Conservation (phyloP, 257 asterid genomes). For the Ballota nigra region DNA sequence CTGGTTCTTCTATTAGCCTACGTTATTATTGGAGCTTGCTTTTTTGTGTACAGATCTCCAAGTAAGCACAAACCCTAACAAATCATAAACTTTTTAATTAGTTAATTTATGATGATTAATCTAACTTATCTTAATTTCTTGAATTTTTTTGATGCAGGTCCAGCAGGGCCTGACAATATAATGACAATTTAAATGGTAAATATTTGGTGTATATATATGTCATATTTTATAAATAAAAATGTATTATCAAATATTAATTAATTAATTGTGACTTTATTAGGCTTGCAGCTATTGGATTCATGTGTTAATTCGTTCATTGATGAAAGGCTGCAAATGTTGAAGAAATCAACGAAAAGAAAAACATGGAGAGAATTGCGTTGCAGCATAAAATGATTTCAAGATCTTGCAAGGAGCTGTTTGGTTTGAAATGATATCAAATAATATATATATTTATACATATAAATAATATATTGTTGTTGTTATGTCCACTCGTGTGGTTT, state of each 20-base stretch:
- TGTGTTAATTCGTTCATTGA: conserved; percentile 20
- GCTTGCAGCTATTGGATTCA: conserved; percentile 19
- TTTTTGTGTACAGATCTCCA: conserved; percentile 52
- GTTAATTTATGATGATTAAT: background rate
- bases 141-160: conserved; percentile 10
- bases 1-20: conserved; percentile 73
- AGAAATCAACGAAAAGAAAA: background rate
- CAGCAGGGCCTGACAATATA: conserved; percentile 14
- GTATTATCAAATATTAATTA: background rate
- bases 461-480: background rate
- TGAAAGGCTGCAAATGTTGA: conserved; percentile 13
- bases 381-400: background rate
- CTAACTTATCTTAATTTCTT: background rate
- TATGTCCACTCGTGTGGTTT: background rate
- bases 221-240: background rate
- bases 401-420: background rate
- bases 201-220: background rate
- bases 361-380: background rate
- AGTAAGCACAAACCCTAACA: conserved; percentile 34
- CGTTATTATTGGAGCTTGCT: conserved; percentile 56
- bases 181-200: conserved; percentile 37
- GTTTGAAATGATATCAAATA: background rate
- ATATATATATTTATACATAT: background rate
- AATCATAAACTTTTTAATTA: background rate
- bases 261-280: background rate